These are phyloP conservation scores for Phascolomyces articulosus DNA, from an alignment of 371 early-diverging fungal species.

Conservation along the genomic window DNA sequence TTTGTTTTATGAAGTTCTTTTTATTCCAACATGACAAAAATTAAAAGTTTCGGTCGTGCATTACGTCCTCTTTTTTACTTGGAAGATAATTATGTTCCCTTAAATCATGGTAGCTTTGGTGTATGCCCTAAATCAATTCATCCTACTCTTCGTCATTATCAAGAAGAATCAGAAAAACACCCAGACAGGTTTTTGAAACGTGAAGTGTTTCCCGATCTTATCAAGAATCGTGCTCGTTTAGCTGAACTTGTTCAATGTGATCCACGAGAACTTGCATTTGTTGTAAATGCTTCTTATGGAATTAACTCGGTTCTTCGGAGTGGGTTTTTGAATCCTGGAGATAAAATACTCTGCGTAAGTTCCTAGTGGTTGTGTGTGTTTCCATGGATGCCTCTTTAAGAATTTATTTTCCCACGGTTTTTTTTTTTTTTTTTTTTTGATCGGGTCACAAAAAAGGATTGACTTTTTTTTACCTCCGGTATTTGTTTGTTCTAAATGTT, in stretches of 20 bases:
- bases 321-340: constrained; percentile 35
- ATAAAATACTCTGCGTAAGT: constrained; percentile 38
- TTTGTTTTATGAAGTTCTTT: not conserved
- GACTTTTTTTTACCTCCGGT: no score
- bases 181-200: constrained; percentile 23
- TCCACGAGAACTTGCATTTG: constrained; percentile 42
- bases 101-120: constrained; percentile 53
- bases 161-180: constrained; percentile 12
- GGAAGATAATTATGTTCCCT: constrained; percentile 40
- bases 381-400: not conserved
- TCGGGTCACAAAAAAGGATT: not conserved
- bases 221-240: constrained; percentile 15
- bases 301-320: constrained; percentile 47
- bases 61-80: constrained; percentile 43
- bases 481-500: not conserved
- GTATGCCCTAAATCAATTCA: constrained; percentile 12
- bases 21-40: not conserved
- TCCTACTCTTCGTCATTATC: constrained; percentile 13
- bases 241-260: constrained; percentile 38
- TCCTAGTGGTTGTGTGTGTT: no score
- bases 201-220: constrained; percentile 14
- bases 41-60: constrained; percentile 33
- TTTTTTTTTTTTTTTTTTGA: no score
- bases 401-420: no score
- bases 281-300: constrained; percentile 49